Conservation (phyloP, 257 asterid species). For the Petrea volubilis region DNA sequence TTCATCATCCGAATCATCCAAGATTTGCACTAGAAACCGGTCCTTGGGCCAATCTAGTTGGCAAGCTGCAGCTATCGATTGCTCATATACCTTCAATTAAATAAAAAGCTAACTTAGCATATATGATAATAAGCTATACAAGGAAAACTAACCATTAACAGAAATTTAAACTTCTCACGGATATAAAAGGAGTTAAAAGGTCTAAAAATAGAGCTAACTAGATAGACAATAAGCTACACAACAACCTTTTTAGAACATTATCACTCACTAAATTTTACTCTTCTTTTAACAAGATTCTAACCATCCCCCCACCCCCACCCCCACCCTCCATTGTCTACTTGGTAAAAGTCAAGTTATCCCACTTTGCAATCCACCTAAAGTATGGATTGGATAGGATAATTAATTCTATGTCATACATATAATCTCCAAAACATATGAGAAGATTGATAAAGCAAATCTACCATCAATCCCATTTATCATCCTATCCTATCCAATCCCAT, state of each 20-base stretch:
- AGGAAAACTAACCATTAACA: background rate
- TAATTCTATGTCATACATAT: too few relatives aligned
- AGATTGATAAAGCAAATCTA: too few relatives aligned
- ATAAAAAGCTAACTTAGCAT: conserved; percentile 6
- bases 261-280: background rate
- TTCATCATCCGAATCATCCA: conserved; percentile 89
- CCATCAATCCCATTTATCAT: too few relatives aligned
- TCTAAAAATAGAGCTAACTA: background rate
- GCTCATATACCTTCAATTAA: conserved; percentile 60
- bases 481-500: too few relatives aligned
- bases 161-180: background rate
- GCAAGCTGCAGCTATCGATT: conserved; percentile 82
- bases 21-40: conserved; percentile 72
- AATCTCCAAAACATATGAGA: too few relatives aligned
- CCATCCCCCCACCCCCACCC: too few relatives aligned
- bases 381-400: too few relatives aligned
- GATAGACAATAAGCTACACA: background rate
- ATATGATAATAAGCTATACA: background rate
- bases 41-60: conserved; percentile 90
- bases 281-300: too few relatives aligned
- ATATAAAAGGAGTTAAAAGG: background rate
- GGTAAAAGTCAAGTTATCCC: too few relatives aligned
- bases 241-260: background rate
- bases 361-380: too few relatives aligned
- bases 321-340: too few relatives aligned